Evolutionary conservation across 1,139 yeast species (phyloP).

Genomic region (Yamadazyma kanchanaburiensis): DNA sequence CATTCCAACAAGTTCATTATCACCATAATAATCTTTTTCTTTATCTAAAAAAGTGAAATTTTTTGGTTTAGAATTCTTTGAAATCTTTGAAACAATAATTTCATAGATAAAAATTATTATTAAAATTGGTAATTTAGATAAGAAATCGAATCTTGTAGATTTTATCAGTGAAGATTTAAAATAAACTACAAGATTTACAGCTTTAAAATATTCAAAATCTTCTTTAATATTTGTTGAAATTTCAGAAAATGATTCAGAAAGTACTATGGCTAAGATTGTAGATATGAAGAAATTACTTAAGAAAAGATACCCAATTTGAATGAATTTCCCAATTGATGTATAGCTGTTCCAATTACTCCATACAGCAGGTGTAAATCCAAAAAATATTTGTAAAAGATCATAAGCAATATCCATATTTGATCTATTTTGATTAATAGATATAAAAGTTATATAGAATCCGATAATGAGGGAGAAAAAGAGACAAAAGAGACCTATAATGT

Average conservation of each 20-base stretch:
- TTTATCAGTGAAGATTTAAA: constrained; percentile 20
- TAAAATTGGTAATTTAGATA: constrained; percentile 33
- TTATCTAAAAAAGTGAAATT: constrained; percentile 33
- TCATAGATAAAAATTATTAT: constrained; percentile 33
- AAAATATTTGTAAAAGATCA: constrained; percentile 53
- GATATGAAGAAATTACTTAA: constrained; percentile 57
- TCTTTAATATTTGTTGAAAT: constrained; percentile 36
- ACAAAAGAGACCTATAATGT: constrained; percentile 50
- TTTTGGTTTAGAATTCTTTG: constrained; percentile 16
- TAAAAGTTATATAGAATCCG: constrained; percentile 58
- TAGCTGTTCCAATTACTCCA: constrained; percentile 60
- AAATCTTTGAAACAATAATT: constrained; percentile 17
- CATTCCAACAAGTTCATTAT: constrained; percentile 23
- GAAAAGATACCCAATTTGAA: constrained; percentile 52
- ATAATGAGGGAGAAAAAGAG: constrained; percentile 51
- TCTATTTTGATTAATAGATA: constrained; percentile 47
- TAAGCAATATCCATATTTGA: constrained; percentile 50
- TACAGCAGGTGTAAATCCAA: constrained; percentile 64
- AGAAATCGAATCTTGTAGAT: constrained; percentile 9
- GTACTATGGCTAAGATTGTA: constrained; percentile 57
- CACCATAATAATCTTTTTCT: constrained; percentile 27
- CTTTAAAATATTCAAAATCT: constrained; percentile 40
- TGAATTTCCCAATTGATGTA: constrained; percentile 45
- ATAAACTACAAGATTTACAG: constrained; percentile 37
- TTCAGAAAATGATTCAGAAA: constrained; percentile 43